Conservation (phyloP, 768 basidiomycete species). For the Leccinum rimulosum region DNA sequence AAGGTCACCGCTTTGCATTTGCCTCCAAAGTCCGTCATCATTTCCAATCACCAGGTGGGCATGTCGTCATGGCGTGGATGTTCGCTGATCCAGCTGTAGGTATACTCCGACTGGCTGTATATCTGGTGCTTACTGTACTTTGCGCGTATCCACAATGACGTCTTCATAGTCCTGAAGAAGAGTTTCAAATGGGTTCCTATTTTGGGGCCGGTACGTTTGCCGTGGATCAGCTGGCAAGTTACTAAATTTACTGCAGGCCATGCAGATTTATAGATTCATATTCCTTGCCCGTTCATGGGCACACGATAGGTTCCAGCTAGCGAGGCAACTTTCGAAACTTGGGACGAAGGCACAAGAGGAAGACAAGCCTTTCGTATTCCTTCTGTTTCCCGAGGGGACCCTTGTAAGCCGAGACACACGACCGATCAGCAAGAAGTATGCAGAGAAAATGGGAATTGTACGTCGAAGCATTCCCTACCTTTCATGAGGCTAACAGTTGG, state of each 20-base stretch:
- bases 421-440: slow-evolving; percentile 82
- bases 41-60: slow-evolving; percentile 89
- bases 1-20: slow-evolving; percentile 60
- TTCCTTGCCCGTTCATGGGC: slow-evolving; percentile 92
- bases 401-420: slow-evolving; percentile 85
- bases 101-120: slow-evolving; percentile 86
- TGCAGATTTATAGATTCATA: slow-evolving; percentile 94
- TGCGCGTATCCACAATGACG: slow-evolving; percentile 61
- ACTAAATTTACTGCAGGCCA: slow-evolving; percentile 50
- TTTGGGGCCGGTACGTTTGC: slow-evolving; percentile 70
- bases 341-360: slow-evolving; percentile 66
- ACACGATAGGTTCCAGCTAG: slow-evolving; percentile 70
- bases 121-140: slow-evolving; percentile 82
- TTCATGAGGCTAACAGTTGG: slow-evolving; percentile 9
- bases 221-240: neutral
- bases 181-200: slow-evolving; percentile 84
- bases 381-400: slow-evolving; percentile 96
- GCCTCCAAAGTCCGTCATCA: slow-evolving; percentile 77
- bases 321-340: slow-evolving; percentile 61
- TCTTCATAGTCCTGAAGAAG: slow-evolving; percentile 92
- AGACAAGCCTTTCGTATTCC: slow-evolving; percentile 71
- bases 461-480: slow-evolving; percentile 34
- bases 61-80: neutral
- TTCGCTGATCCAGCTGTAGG: slow-evolving; percentile 36
- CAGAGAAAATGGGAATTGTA: slow-evolving; percentile 86